Evolutionary conservation across 768 basidiomycete species (phyloP).

Genomic region (Saitozyma sp.): DNA sequence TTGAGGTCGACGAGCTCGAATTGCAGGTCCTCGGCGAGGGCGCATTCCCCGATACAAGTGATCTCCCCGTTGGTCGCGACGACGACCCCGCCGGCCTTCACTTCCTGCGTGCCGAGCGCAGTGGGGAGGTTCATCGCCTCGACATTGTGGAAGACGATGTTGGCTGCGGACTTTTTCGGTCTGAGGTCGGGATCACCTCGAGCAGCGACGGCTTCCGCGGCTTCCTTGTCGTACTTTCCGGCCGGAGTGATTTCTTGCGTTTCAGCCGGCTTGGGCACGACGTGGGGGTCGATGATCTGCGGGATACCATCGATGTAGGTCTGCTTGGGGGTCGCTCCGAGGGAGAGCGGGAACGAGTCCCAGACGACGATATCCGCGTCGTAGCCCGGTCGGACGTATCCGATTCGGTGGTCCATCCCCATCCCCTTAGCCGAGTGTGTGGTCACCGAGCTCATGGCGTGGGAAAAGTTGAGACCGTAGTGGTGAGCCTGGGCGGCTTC

Average conservation of each 20-base stretch:
- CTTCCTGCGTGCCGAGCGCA: slow-evolving; percentile 13
- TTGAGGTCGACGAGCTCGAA: slow-evolving; percentile 62
- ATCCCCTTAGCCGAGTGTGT: slow-evolving; percentile 69
- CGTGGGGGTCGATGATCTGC: slow-evolving; percentile 56
- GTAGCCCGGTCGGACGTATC: slow-evolving; percentile 68
- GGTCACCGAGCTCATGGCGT: slow-evolving; percentile 70
- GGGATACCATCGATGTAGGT: slow-evolving; percentile 83
- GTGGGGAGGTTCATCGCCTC: slow-evolving; percentile 54
- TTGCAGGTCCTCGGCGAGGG: slow-evolving; percentile 18
- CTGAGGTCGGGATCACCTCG: slow-evolving; percentile 75
- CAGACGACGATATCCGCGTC: slow-evolving; percentile 73
- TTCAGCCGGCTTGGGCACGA: slow-evolving; percentile 60
- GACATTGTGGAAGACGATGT: slow-evolving; percentile 69
- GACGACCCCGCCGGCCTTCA: slow-evolving; percentile 46
- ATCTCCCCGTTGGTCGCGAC: slow-evolving; percentile 62
- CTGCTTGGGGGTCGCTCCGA: slow-evolving; percentile 77
- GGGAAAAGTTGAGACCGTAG: slow-evolving; percentile 66
- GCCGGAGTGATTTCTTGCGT: slow-evolving; percentile 64
- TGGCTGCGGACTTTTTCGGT: slow-evolving; percentile 53
- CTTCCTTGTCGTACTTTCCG: slow-evolving; percentile 72
- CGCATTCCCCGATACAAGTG: slow-evolving; percentile 56
- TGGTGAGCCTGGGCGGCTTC: slow-evolving; percentile 77
- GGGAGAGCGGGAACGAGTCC: slow-evolving; percentile 66
- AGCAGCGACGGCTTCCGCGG: slow-evolving; percentile 61
- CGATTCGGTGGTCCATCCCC: slow-evolving; percentile 74